These are phyloP conservation scores for Phytophthora idaei DNA, from an alignment of 352 stramenopile species.

Conservation along the genomic window DNA sequence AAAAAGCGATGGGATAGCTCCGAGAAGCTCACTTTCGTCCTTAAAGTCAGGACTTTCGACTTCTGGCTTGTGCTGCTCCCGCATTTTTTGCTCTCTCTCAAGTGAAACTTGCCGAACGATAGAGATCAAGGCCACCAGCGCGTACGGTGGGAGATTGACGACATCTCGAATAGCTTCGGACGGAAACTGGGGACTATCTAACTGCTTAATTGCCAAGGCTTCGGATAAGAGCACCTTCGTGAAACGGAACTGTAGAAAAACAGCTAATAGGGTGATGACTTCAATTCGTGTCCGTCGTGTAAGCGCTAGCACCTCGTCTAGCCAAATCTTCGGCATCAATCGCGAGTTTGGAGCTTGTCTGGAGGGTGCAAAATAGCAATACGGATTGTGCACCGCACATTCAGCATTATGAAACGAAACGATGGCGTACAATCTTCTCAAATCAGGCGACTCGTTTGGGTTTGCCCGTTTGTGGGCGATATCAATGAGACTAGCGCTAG, in stretches of 20 bases:
- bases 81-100: conserved; percentile 28
- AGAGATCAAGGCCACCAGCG: conserved; percentile 42
- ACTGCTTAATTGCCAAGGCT: conserved; percentile 47
- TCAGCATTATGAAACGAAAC: conserved; percentile 56
- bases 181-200: conserved; percentile 33
- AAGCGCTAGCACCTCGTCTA: conserved; percentile 40
- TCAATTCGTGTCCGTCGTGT: conserved; percentile 37
- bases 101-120: conserved; percentile 36
- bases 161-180: conserved; percentile 41
- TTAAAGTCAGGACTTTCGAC: conserved; percentile 8
- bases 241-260: conserved; percentile 53
- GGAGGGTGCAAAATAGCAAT: conserved; percentile 50
- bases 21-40: conserved; percentile 42
- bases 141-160: conserved; percentile 49
- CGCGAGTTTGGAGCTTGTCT: conserved; percentile 39
- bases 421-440: conserved; percentile 46
- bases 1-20: conserved; percentile 46
- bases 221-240: conserved; percentile 45
- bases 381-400: conserved; percentile 46
- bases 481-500: conserved; percentile 24
- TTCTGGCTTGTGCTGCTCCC: conserved; percentile 7
- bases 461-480: conserved; percentile 22
- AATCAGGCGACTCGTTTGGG: conserved; percentile 28
- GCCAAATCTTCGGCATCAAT: conserved; percentile 40
- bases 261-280: conserved; percentile 40